Evolutionary conservation across 2,329 filamentous ascomycete genomes (phyloP), one percentile per base, ranked within the genome.

Genomic region (Diaporthe sp.): DNA sequence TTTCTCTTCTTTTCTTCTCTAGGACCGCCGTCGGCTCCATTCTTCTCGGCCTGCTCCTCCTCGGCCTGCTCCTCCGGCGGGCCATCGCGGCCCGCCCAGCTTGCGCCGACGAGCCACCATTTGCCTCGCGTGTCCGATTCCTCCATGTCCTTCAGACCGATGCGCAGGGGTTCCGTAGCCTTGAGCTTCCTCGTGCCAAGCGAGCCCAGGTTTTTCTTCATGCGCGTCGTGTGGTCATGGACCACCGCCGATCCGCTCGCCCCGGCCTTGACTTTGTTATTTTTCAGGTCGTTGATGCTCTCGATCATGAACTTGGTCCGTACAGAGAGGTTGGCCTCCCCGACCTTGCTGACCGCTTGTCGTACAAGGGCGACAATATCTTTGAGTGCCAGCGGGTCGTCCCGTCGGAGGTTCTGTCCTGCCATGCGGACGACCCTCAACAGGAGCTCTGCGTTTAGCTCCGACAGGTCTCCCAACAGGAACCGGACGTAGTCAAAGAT

Each of bases 101-200:
- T 98, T n/a, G 97, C 96, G 69, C 97, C 97, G 7, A 98, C 94
- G 27, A 98, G 90, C 97, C 97, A 99, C 97, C 97, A 99, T 85
- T 98, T 98, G 0, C 97, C 97, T 81, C 93, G 94, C 81, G 94
- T 96, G 53, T 96, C 94, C 0, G 93, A 93, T 76, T 96, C 91
- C 76, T 92, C 92, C 69, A 99, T 94, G 79, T 99, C 97, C 50
- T 89, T 88, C 5, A 98, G 88, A 15, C 94, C 92, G 73, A 98
- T 92, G 12, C 94, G 92, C 75, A 99, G 88, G 5, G 97, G 95
- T 75, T 97, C 94, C 4, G 91, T 93, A 10, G 93, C 92, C 77
- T 94, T 95, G 74, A 94, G 86, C 75, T 87, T 90, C 79, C 86
- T 82, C 78, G 85, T 84, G 80, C 94, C 97, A 50, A 99, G 85